Percentiles rank a stretch among this genome's conserved stretches.
These are phyloP conservation scores for Xylaria sp. DNA, from an alignment of 495 filamentous ascomycete genomes.

Conservation along the genomic window DNA sequence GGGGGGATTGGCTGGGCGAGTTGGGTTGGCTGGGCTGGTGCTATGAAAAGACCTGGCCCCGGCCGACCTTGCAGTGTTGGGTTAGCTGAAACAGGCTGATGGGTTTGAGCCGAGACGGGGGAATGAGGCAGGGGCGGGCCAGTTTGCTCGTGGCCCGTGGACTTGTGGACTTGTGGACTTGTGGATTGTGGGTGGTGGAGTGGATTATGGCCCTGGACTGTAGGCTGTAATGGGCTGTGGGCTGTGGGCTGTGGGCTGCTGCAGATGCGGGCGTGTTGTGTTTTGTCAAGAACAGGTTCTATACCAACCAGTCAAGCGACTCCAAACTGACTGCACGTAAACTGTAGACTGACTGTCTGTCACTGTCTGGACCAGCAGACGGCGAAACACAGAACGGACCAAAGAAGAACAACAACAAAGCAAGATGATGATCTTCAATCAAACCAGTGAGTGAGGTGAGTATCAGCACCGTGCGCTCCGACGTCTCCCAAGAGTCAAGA, in stretches of 20 bases:
- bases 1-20: conserved; percentile 17
- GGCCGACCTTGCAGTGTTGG: conserved; percentile 41
- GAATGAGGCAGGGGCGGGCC: conserved; percentile 6
- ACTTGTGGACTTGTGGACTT: too few species aligned
- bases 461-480: background rate
- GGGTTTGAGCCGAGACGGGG: conserved; percentile 42
- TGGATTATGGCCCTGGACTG: too few species aligned
- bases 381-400: too few species aligned
- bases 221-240: too few species aligned
- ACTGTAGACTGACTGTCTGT: too few species aligned
- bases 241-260: background rate
- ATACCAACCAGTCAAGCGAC: background rate
- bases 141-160: background rate
- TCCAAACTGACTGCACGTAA: too few species aligned
- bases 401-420: background rate
- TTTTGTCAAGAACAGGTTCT: conserved; percentile 2
- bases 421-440: background rate
- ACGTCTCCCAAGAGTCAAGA: background rate
- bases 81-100: conserved; percentile 54
- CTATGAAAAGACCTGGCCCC: conserved; percentile 28
- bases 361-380: background rate
- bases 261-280: background rate
- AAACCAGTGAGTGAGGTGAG: background rate
- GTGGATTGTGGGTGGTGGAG: too few species aligned
- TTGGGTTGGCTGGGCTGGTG: conserved; percentile 10